Percentiles rank a stretch among this genome's conserved stretches.
Conservation (phyloP, 768 basidiomycete genomes). For the Tephrocybe sp. region DNA sequence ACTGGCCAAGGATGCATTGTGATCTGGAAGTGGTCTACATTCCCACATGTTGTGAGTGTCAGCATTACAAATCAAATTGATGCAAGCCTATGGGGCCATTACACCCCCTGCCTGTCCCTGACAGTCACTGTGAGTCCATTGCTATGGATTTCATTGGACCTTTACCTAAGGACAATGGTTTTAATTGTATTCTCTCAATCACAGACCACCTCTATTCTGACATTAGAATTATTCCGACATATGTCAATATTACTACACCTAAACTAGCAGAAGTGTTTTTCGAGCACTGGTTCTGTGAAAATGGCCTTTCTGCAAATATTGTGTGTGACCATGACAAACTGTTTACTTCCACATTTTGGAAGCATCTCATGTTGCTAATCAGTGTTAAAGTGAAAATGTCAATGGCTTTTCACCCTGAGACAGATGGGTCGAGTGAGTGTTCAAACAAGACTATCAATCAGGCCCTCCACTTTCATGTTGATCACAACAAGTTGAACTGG, state of each 20-base stretch:
- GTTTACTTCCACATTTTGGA: slow-evolving; percentile 31
- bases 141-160: slow-evolving; percentile 33
- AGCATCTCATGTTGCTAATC: slow-evolving; percentile 22
- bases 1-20: slow-evolving; percentile 34
- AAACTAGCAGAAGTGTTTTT: slow-evolving; percentile 25
- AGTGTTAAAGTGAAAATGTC: slow-evolving; percentile 33
- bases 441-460: slow-evolving; percentile 36
- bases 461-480: slow-evolving; percentile 25
- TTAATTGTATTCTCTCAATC: slow-evolving; percentile 23
- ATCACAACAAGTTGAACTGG: slow-evolving; percentile 34
- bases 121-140: slow-evolving; percentile 21
- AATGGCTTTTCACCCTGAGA: slow-evolving; percentile 37
- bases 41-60: slow-evolving; percentile 9
- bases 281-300: slow-evolving; percentile 30
- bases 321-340: slow-evolving; percentile 31
- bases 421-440: slow-evolving; percentile 33
- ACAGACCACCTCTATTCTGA: slow-evolving; percentile 26
- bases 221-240: slow-evolving; percentile 16
- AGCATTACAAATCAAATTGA: slow-evolving; percentile 28
- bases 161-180: slow-evolving; percentile 25
- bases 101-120: slow-evolving; percentile 24
- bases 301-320: slow-evolving; percentile 29
- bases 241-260: slow-evolving; percentile 7
- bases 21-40: slow-evolving; percentile 11
- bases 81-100: slow-evolving; percentile 25